Evolutionary conservation across 2,329 filamentous ascomycete genomes (phyloP), one percentile per base, ranked within the genome.

Genomic region (Sporothrix pallida): DNA sequence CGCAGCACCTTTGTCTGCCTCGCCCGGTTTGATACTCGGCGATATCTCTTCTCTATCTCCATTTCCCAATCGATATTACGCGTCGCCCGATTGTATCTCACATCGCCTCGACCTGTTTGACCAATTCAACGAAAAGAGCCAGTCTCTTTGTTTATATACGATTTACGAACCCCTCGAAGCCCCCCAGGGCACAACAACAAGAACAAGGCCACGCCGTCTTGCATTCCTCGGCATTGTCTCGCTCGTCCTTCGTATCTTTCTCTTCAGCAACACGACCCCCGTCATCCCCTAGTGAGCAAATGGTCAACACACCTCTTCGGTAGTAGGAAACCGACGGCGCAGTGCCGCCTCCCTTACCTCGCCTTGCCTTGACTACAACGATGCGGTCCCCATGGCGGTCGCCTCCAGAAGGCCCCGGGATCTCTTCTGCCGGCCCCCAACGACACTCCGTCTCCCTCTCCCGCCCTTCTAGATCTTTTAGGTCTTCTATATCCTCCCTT

Each of bases 321-420:
- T 62, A 31, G 13, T 20, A 48, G 42, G 44, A 52, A 37, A 31
- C 46, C 46, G 50, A 70, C 52, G 50, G 37, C 20, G 37, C 54
- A 48, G 52, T 15, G 69, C 69, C 42, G 37, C 54, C 23, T 72
- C 48, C 60, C 48, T 50, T 44, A 37, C 26, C 8, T 31, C 42
- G 26, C 26, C 12, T 26, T 17, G 48, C 20, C 52, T 17, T 15
- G 9, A 20, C 31, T 26, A 0, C n/a, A 37, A 63, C 42, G n/a
- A 74, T 74, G 73, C 73, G 73, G 44, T 65, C 54, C 58, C 46
- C 44, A n/a, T 58, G 62, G 70, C 50, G 62, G 44, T 37, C 71
- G 31, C 48, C 20, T 20, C 26, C 46, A 52, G 48, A 37, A 9
- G 48, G 50, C 23, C 50, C n/a, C 68, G 68, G 37, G n/a, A 26